Percentiles rank a stretch among this genome's conserved stretches.
Conservation (phyloP, 371 early-diverging fungal genomes). For the Rhizomucor pusillus region DNA sequence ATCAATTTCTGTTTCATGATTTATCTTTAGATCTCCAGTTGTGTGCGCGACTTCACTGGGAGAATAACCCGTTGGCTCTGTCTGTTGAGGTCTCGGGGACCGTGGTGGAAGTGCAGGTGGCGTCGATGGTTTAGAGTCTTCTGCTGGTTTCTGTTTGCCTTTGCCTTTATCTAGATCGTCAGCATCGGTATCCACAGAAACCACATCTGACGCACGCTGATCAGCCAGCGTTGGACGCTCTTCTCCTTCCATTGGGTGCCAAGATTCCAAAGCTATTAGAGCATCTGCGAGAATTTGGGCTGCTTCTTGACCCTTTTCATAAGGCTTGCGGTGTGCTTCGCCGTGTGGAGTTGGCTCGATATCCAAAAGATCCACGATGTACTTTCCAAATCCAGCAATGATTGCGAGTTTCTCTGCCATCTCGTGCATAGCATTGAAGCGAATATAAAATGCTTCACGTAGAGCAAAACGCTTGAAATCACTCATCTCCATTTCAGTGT, state of each 20-base stretch:
- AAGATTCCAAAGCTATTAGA: conserved; percentile 34
- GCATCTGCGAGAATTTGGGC: conserved; percentile 40
- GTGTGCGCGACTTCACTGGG: conserved; percentile 15
- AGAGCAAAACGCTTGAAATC: conserved; percentile 51
- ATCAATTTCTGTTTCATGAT: conserved; percentile 19
- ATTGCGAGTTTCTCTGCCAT: conserved; percentile 43
- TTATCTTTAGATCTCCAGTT: conserved; percentile 25
- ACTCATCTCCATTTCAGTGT: conserved; percentile 42
- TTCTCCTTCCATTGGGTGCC: conserved; percentile 37
- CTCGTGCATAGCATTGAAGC: conserved; percentile 48
- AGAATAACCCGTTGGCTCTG: not conserved
- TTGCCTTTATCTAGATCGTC: conserved; percentile 1
- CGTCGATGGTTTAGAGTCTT: too few relatives aligned
- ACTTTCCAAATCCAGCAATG: conserved; percentile 50
- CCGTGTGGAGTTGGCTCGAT: conserved; percentile 37
- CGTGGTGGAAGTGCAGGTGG: conserved; percentile 17
- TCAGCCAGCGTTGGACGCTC: conserved; percentile 35
- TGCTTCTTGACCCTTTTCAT: conserved; percentile 34
- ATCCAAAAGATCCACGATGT: conserved; percentile 42
- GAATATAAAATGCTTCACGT: conserved; percentile 47
- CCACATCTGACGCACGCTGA: not conserved
- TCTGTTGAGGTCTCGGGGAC: conserved; percentile 4
- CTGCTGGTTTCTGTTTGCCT: not conserved
- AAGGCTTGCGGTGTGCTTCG: conserved; percentile 22
- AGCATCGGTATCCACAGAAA: conserved; percentile 1